These are phyloP conservation scores for Neocatenulostroma microsporum DNA, from an alignment of 2,329 filamentous ascomycete genomes.

Conservation along the genomic window DNA sequence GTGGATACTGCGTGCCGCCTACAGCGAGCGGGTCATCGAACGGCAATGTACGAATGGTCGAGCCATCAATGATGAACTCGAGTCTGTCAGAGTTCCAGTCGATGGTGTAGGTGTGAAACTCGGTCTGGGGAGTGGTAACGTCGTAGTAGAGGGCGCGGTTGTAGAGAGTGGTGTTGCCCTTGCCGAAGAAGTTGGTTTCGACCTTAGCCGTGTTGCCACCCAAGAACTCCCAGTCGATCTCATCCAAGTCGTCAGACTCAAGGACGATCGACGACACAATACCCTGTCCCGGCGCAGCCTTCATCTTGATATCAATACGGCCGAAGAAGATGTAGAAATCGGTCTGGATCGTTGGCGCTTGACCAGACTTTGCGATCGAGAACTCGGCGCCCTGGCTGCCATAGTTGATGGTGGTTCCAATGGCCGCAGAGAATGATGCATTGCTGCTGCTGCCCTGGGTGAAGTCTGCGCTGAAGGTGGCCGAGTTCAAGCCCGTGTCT, in stretches of 20 bases:
- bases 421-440: constrained; percentile 51
- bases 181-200: constrained; percentile 75
- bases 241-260: constrained; percentile 84
- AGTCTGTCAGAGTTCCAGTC: constrained; percentile 62
- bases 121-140: constrained; percentile 50
- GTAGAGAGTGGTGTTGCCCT: constrained; percentile 62
- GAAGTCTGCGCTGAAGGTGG: constrained; percentile 43
- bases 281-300: constrained; percentile 76
- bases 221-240: constrained; percentile 62
- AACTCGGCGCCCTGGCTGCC: constrained; percentile 59
- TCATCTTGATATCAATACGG: constrained; percentile 75
- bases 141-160: constrained; percentile 59
- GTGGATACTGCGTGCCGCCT: constrained; percentile 63
- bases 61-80: constrained; percentile 63
- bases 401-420: constrained; percentile 58
- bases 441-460: constrained; percentile 54
- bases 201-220: constrained; percentile 56
- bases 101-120: constrained; percentile 63
- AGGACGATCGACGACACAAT: constrained; percentile 91
- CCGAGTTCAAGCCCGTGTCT: constrained; percentile 61
- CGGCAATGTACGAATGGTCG: constrained; percentile 59
- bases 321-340: constrained; percentile 79
- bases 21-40: constrained; percentile 52
- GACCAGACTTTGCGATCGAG: constrained; percentile 59
- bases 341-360: constrained; percentile 70